phyloP scores from a whole-genome alignment of 1,139 yeast genomes.

The Pichia inconspicua region DNA sequence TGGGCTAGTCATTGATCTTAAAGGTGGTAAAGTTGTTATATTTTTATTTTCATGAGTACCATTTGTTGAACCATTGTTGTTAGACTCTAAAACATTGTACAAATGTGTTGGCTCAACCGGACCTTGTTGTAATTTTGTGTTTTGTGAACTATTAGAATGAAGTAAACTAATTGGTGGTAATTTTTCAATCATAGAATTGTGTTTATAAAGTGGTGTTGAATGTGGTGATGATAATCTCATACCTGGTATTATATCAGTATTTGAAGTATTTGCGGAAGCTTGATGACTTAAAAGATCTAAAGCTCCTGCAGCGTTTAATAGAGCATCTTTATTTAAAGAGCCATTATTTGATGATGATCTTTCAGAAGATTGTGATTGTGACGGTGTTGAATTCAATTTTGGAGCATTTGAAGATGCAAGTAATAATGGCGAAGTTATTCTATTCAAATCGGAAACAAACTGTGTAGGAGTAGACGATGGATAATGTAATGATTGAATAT shows the following conservation, averaged over 20 bases:
- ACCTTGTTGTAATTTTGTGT: neutral
- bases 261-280: constrained; percentile 8
- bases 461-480: constrained; percentile 66
- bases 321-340: constrained; percentile 24
- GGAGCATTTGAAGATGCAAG: constrained; percentile 33
- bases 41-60: neutral
- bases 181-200: constrained; percentile 9
- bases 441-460: constrained; percentile 55
- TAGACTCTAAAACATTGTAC: constrained; percentile 15
- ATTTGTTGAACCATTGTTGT: neutral
- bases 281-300: constrained; percentile 41
- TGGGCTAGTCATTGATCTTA: constrained; percentile 4
- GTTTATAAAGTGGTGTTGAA: constrained; percentile 8
- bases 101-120: constrained; percentile 13
- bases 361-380: constrained; percentile 28
- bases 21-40: constrained; percentile 9
- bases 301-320: constrained; percentile 46
- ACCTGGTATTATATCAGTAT: constrained; percentile 25
- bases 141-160: neutral
- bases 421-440: constrained; percentile 58
- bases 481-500: constrained; percentile 48
- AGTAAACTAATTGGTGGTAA: constrained; percentile 23
- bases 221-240: constrained; percentile 23
- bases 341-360: constrained; percentile 21
- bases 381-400: constrained; percentile 26